Conservation (phyloP, 306 rosid genomes). For the Prunus persica region DNA sequence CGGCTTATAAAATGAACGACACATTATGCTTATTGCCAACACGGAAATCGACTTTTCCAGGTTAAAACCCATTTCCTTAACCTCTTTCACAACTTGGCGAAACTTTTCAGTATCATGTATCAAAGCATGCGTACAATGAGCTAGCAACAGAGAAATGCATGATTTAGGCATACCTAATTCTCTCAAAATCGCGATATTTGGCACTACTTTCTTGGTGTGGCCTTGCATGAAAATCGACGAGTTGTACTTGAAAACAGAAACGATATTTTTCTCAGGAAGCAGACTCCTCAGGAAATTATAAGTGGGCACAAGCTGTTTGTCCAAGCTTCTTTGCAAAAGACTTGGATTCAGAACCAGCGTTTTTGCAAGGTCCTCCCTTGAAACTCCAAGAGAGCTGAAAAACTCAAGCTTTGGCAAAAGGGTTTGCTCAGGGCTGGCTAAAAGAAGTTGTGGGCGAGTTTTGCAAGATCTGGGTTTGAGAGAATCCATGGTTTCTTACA, state of each 20-base stretch:
- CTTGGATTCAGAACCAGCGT: neutral
- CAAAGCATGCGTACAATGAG: neutral
- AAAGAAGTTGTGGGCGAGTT: neutral
- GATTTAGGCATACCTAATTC: slow-evolving; percentile 26
- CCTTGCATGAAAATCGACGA: neutral
- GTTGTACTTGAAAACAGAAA: neutral
- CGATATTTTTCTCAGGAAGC: slow-evolving; percentile 20
- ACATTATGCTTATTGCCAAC: slow-evolving; percentile 22
- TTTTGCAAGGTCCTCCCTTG: slow-evolving; percentile 19
- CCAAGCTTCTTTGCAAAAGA: slow-evolving; percentile 9
- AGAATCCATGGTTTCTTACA: slow-evolving; percentile 26
- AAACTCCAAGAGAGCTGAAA: slow-evolving; percentile 33
- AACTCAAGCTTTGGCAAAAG: slow-evolving; percentile 43
- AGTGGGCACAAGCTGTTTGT: slow-evolving; percentile 15
- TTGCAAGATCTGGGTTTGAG: slow-evolving; percentile 16
- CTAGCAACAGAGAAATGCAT: slow-evolving; percentile 1
- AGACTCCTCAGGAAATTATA: slow-evolving; percentile 23
- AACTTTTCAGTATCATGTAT: neutral
- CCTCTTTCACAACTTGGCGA: neutral
- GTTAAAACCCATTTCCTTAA: slow-evolving; percentile 41
- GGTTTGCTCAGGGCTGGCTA: slow-evolving; percentile 18
- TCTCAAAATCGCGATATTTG: slow-evolving; percentile 27
- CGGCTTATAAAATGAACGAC: neutral
- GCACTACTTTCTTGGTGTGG: neutral
- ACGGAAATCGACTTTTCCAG: slow-evolving; percentile 10